Conservation (phyloP, 1,139 yeast species). For the Zygosaccharomyces sapae region DNA sequence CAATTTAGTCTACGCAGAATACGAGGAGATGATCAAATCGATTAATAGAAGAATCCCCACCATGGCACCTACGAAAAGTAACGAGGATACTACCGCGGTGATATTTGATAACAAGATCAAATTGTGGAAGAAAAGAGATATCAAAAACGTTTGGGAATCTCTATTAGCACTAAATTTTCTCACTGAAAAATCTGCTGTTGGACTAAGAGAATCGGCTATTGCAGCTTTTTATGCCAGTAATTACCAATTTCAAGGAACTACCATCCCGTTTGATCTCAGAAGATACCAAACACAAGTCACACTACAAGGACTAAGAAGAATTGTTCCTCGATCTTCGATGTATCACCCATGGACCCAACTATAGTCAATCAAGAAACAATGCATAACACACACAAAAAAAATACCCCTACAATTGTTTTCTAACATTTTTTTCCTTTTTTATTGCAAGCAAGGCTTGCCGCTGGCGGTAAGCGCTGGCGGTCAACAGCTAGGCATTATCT, state of each 20-base stretch:
- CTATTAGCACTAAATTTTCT: constrained; percentile 30
- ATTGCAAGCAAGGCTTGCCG: neutral
- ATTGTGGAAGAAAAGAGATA: constrained; percentile 46
- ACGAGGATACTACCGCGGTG: constrained; percentile 25
- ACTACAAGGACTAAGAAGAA: constrained; percentile 32
- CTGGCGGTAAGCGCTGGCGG: constrained; percentile 1
- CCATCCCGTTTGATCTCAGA: constrained; percentile 34
- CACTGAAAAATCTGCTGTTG: constrained; percentile 32
- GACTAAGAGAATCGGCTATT: constrained; percentile 32
- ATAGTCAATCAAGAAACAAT: constrained; percentile 9
- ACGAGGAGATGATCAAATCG: constrained; percentile 49
- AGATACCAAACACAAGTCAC: constrained; percentile 30
- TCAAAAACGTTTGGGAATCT: constrained; percentile 55
- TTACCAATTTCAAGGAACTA: constrained; percentile 32
- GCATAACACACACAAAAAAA: neutral
- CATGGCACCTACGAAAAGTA: constrained; percentile 37
- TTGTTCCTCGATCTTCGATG: constrained; percentile 32
- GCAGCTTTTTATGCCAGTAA: constrained; percentile 37
- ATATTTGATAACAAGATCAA: constrained; percentile 43
- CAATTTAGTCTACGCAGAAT: constrained; percentile 75
- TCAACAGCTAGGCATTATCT: constrained; percentile 2
- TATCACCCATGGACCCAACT: constrained; percentile 36
- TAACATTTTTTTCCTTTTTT: neutral
- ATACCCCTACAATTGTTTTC: neutral
- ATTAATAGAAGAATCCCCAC: constrained; percentile 46